Evolutionary conservation across 2,329 filamentous ascomycete genomes (phyloP).

Genomic region (Ophiostoma fasciatum): DNA sequence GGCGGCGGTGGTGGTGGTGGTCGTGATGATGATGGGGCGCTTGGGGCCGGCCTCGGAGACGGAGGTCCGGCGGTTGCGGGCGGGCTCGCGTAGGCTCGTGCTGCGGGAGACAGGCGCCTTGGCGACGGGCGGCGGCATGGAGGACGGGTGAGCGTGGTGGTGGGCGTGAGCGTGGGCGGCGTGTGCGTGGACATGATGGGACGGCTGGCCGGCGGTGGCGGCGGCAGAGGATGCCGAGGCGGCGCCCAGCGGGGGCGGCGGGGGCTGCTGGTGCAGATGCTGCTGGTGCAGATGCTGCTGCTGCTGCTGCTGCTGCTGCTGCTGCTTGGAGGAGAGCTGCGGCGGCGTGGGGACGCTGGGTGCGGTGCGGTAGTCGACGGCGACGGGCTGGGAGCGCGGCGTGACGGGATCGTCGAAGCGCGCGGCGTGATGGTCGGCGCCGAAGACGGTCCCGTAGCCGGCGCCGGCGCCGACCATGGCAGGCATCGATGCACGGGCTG

Average conservation of each 20-base stretch:
- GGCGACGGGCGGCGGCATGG: slow-evolving; percentile 24
- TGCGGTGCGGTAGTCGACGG: slow-evolving; percentile 7
- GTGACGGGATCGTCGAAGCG: slow-evolving; percentile 10
- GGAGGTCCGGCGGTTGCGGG: slow-evolving; percentile 33
- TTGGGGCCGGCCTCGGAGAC: slow-evolving; percentile 34
- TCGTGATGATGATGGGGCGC: slow-evolving; percentile 44
- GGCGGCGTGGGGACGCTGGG: slow-evolving; percentile 12
- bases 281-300: neutral
- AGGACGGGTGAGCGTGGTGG: slow-evolving; percentile 12
- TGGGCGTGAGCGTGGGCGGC: neutral
- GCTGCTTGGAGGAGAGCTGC: slow-evolving; percentile 7
- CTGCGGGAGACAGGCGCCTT: slow-evolving; percentile 35
- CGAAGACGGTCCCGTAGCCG: slow-evolving; percentile 25
- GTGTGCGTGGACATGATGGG: no score
- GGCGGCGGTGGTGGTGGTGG: slow-evolving; percentile 26
- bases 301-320: slow-evolving; percentile 1
- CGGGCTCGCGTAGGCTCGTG: slow-evolving; percentile 31
- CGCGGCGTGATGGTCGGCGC: slow-evolving; percentile 35
- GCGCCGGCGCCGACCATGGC: slow-evolving; percentile 31
- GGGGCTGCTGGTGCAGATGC: slow-evolving; percentile 2
- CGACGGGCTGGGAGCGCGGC: slow-evolving; percentile 5
- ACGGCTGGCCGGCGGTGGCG: no score
- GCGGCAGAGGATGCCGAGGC: no score
- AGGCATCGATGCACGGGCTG: slow-evolving; percentile 37
- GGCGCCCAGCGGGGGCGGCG: neutral